Evolutionary conservation across 75 land plant species (phyloP), one percentile per base, ranked within the genome.

Genomic region (Azolla pinnata): DNA sequence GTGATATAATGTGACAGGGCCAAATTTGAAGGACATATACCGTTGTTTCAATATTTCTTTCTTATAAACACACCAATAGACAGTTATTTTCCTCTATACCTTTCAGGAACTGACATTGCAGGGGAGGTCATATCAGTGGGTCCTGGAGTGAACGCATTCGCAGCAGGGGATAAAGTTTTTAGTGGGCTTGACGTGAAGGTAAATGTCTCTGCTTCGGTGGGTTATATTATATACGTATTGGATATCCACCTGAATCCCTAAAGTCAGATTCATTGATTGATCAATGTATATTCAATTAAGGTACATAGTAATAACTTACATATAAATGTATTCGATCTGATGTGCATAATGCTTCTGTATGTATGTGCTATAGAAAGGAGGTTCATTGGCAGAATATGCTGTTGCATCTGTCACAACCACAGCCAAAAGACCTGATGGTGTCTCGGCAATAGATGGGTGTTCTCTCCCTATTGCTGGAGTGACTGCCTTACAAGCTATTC

Each of bases 61-160:
- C n/a, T n/a, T n/a, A n/a, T n/a, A n/a, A n/a, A n/a, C n/a, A n/a
- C n/a, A n/a, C n/a, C n/a, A n/a, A n/a, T n/a, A n/a, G n/a, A n/a
- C n/a, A n/a, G n/a, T n/a, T n/a, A n/a, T n/a, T n/a, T n/a, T n/a
- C n/a, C n/a, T n/a, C n/a, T n/a, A n/a, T n/a, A n/a, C n/a, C n/a
- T 31, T 29, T 44, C 71, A 87, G 88, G 52, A 0, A 75, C 80
- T 33, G 85, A 87, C 66, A 73, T 87, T 21, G 63, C 82, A 3
- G 92, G 92, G 34, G 92, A 84, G 57, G 78, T 87, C 17, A 71
- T 84, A 2, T 65, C 59, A 2, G 73, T 74, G 55, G 88, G 92
- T 16, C 47, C 82, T 29, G 76, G 67, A 26, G 92, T 84, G 4
- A 58, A 55, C 16, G 58, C 29, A 17, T 76, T 84, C 33, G 62